phyloP scores from a whole-genome alignment of 441 rosid species.

The Adansonia grandidieri region DNA sequence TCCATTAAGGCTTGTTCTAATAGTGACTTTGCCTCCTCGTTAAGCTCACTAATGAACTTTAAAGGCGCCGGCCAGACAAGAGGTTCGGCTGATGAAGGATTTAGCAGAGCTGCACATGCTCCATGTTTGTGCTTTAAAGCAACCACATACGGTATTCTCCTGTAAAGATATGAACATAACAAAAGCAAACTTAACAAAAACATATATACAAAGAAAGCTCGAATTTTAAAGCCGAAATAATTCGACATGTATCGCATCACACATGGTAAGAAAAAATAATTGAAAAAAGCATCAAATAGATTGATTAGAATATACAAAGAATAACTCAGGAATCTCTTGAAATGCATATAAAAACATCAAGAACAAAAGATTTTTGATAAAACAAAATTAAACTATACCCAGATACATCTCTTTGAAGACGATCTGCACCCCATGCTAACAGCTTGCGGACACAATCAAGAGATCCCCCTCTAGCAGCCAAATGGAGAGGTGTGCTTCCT shows the following conservation, averaged over 20 bases:
- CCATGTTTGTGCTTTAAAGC: conserved; percentile 79
- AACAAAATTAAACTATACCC: conserved; percentile 58
- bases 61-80: conserved; percentile 98
- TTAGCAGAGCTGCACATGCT: conserved; percentile 87
- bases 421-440: conserved; percentile 99
- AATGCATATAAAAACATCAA: background rate
- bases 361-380: background rate
- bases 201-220: background rate
- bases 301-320: background rate
- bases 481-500: conserved; percentile 94
- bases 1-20: conserved; percentile 86
- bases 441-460: conserved; percentile 85
- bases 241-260: no score
- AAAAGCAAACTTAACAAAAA: background rate
- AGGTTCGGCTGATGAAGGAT: conserved; percentile 95
- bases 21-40: conserved; percentile 77
- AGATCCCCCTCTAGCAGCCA: conserved; percentile 97
- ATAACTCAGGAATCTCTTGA: background rate
- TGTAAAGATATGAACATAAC: conserved; percentile 33
- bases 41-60: conserved; percentile 92
- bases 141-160: conserved; percentile 88
- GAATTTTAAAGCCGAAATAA: background rate
- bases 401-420: conserved; percentile 88
- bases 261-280: background rate
- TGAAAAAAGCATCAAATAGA: background rate